Evolutionary conservation across 2,329 filamentous ascomycete genomes (phyloP), one percentile per base, ranked within the genome.

Genomic region (Aureobasidium sp.): DNA sequence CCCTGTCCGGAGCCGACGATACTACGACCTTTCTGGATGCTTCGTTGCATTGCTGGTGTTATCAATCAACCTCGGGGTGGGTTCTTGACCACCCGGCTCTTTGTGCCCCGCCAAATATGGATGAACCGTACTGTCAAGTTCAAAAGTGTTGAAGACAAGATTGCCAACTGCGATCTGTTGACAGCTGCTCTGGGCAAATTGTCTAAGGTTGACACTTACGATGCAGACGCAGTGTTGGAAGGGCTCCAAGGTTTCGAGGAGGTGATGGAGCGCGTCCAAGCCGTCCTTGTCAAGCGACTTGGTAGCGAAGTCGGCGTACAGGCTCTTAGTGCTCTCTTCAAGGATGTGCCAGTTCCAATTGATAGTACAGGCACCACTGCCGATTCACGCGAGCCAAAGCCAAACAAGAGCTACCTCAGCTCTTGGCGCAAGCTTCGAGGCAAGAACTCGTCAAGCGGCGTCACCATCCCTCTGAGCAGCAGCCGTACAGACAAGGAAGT

Each of bases 1-100:
- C 93, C 96, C 4, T 99, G 97, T 76, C 96, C 96, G 1, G 93
- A 92, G 42, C 94, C 97, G 47, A 91, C 91, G 67, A 86, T 98
- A 73, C 85, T 98, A n/a, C 90, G 96, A 25, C 97, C 96, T 2
- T 99, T 98, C 78, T 99, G 96, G 96, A 85, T 99, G 51, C 97
- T 99, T 93, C 90, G 96, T 64, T 95, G 93, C 68, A 85, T 99
- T 31, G 97, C 96, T 75, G 94, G 98, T 77, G 97, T 95, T 0
- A 89, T 99, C 51, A 92, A 91, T 23, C 95, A 99, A 74, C 94
- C 95, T 3, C 90, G 94, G 29, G 96, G 96, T 45, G 96, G 95
- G 20, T 99, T 98, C 75, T 76, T 99, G 25, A 97, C 95, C 62
- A 95, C 91, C 27, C 95, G 94, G 72, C 86, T 99, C 0, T 99